Percentiles rank a stretch among this genome's conserved stretches.
Conservation (phyloP, 2,329 filamentous ascomycete genomes). For the Paracorniculantispora psalliotae region DNA sequence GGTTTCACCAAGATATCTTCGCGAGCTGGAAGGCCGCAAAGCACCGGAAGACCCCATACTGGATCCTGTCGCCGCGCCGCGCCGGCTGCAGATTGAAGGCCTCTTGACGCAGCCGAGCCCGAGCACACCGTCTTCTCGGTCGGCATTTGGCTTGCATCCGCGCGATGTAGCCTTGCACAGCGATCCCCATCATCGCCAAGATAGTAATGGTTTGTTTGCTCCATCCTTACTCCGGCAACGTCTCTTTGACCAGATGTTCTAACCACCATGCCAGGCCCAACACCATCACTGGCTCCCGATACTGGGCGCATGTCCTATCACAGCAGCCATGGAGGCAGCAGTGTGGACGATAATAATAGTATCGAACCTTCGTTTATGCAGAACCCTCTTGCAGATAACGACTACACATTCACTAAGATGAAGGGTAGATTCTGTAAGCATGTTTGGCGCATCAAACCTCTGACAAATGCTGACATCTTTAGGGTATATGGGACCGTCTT, state of each 20-base stretch:
- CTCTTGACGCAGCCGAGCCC: constrained; percentile 8
- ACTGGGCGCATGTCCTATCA: constrained; percentile 10
- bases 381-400: constrained; percentile 28
- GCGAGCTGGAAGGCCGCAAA: constrained; percentile 13
- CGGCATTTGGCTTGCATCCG: constrained; percentile 9
- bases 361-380: constrained; percentile 14
- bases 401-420: constrained; percentile 27
- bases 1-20: constrained; percentile 9
- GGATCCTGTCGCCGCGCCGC: constrained; percentile 10
- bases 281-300: constrained; percentile 9
- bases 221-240: neutral
- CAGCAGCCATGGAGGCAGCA: constrained; percentile 9
- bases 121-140: neutral
- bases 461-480: neutral
- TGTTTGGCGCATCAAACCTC: neutral
- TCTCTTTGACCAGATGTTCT: neutral
- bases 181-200: neutral
- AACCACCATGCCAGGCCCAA: constrained; percentile 7
- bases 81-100: constrained; percentile 8
- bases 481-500: constrained; percentile 33
- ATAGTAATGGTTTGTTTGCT: constrained; percentile 8
- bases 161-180: constrained; percentile 10
- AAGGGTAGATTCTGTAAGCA: constrained; percentile 27
- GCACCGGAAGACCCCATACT: constrained; percentile 1
- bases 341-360: constrained; percentile 8